A percentile compares a stretch with the other conserved stretches of the same genome.
These are phyloP conservation scores for Rhytidhysteron rufulum DNA, from an alignment of 2,329 filamentous ascomycete genomes.

Conservation along the genomic window DNA sequence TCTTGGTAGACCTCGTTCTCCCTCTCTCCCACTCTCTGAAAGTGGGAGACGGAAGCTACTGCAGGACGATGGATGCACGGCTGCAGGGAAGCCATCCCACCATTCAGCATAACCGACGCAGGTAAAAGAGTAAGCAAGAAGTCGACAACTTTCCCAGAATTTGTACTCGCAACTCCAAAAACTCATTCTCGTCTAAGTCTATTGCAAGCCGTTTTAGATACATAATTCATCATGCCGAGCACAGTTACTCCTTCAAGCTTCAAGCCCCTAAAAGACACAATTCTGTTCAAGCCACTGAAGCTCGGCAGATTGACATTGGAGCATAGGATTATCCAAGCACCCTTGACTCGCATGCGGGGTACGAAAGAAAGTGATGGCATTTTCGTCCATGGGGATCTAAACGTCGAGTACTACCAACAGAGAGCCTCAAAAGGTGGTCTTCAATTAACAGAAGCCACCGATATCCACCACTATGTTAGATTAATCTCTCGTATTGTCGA, in stretches of 20 bases:
- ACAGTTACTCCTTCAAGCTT: slow-evolving; percentile 25
- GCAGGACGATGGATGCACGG: too few relatives aligned
- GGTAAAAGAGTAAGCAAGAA: too few relatives aligned
- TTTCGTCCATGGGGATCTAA: slow-evolving; percentile 46
- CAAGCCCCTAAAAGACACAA: slow-evolving; percentile 27
- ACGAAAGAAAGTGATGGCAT: slow-evolving; percentile 44
- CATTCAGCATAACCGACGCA: too few relatives aligned
- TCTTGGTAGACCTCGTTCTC: too few relatives aligned
- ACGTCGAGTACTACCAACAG: slow-evolving; percentile 53
- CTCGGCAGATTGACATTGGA: slow-evolving; percentile 31
- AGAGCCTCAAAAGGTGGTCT: slow-evolving; percentile 53
- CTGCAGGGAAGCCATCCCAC: too few relatives aligned
- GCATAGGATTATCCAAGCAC: slow-evolving; percentile 38
- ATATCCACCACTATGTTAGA: slow-evolving; percentile 31
- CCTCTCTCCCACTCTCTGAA: too few relatives aligned
- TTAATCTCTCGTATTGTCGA: too few relatives aligned
- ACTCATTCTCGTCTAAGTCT: neutral
- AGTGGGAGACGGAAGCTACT: too few relatives aligned
- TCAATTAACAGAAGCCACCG: slow-evolving; percentile 56
- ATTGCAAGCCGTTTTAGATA: slow-evolving; percentile 1
- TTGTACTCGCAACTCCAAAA: neutral
- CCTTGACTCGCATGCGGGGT: slow-evolving; percentile 43
- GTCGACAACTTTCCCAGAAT: too few relatives aligned
- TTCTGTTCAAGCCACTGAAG: slow-evolving; percentile 29
- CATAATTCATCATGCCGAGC: slow-evolving; percentile 26